Percentiles rank a stretch among this genome's conserved stretches.
Conservation (phyloP, 768 basidiomycete species). For the Obba rivulosa region DNA sequence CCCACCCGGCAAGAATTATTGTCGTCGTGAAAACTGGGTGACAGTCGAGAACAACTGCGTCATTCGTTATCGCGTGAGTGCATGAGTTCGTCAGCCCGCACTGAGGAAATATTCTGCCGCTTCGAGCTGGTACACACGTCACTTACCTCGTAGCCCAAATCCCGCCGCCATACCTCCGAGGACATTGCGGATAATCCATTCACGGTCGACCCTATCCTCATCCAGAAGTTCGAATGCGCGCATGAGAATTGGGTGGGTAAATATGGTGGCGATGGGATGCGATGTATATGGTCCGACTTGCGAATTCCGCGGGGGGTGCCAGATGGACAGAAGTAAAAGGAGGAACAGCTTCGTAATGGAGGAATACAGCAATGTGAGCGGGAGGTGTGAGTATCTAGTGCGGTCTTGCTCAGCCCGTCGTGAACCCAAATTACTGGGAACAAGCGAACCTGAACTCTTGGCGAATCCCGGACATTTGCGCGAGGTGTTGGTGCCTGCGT, state of each 20-base stretch:
- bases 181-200: conserved; percentile 80
- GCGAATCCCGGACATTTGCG: conserved; percentile 42
- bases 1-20: conserved; percentile 75
- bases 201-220: conserved; percentile 71
- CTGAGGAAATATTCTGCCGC: not conserved
- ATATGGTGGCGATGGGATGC: conserved; percentile 21
- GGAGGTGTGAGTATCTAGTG: conserved; percentile 62
- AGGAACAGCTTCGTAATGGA: conserved; percentile 82
- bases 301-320: conserved; percentile 47
- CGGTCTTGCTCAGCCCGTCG: not conserved
- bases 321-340: conserved; percentile 76
- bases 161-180: conserved; percentile 85
- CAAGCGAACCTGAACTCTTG: conserved; percentile 53
- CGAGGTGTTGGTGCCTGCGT: conserved; percentile 4
- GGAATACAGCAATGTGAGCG: conserved; percentile 77
- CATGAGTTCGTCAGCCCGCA: too few species aligned
- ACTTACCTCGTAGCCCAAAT: conserved; percentile 73
- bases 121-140: too few species aligned
- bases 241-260: conserved; percentile 31
- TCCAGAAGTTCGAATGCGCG: conserved; percentile 53
- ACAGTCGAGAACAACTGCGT: conserved; percentile 71
- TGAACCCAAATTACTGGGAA: not conserved
- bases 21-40: conserved; percentile 69
- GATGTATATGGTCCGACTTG: conserved; percentile 8
- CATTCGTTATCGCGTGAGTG: too few species aligned